phyloP scores from a whole-genome alignment of 441 rosid genomes.

The Hura crepitans region DNA sequence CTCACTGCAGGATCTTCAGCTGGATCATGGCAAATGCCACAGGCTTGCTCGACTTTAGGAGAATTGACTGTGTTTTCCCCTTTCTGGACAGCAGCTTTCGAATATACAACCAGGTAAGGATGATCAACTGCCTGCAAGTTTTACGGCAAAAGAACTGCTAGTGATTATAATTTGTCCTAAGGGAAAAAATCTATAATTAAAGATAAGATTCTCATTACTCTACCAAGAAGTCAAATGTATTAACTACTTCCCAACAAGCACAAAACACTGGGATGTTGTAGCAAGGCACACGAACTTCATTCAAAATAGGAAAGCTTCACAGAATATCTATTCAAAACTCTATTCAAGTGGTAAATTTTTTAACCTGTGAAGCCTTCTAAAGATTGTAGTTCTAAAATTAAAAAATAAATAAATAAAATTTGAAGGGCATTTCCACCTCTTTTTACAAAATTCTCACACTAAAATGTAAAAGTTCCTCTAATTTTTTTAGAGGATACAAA shows the following conservation, averaged over 20 bases:
- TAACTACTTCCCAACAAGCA: not conserved
- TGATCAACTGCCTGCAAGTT: conserved; percentile 90
- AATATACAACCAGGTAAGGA: conserved; percentile 91
- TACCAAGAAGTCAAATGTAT: not conserved
- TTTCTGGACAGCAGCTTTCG: conserved; percentile 47
- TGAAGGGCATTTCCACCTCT: not conserved
- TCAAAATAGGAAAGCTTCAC: not conserved
- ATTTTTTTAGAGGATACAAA: not conserved
- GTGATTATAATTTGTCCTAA: not conserved
- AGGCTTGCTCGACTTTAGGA: conserved; percentile 50
- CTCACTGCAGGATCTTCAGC: conserved; percentile 80
- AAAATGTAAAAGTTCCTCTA: not conserved
- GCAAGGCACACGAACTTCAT: not conserved
- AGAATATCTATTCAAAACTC: not conserved
- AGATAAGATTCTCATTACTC: not conserved
- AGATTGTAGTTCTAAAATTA: not conserved
- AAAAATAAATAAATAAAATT: not conserved
- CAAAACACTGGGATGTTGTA: not conserved
- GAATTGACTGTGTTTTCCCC: conserved; percentile 31
- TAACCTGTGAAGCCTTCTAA: not conserved
- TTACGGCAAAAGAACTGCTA: conserved; percentile 17
- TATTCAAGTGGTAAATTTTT: not conserved
- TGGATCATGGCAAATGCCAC: conserved; percentile 76
- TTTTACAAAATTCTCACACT: not conserved
- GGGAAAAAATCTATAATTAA: not conserved